These are phyloP conservation scores for Saccharomyces hybrid DNA, from an alignment of 1,139 yeast species.

Conservation along the genomic window DNA sequence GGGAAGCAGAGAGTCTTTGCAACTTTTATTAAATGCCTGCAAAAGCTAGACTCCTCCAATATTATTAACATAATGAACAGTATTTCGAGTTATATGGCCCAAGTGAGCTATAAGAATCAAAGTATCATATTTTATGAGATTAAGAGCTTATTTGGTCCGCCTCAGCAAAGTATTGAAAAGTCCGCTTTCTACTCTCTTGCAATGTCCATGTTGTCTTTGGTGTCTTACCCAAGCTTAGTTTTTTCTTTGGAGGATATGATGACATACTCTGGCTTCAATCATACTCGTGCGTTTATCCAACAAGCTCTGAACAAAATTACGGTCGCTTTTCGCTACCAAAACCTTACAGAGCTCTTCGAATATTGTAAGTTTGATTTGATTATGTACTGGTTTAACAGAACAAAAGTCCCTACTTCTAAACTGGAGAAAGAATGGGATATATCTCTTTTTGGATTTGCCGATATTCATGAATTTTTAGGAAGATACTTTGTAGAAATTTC, in stretches of 20 bases:
- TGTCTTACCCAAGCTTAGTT: conserved; percentile 14
- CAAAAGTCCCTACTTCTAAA: background rate
- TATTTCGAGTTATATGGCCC: conserved; percentile 18
- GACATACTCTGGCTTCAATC: conserved; percentile 28
- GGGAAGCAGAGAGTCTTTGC: conserved; percentile 27
- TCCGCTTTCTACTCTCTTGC: conserved; percentile 16
- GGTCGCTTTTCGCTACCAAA: conserved; percentile 7
- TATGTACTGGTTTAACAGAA: conserved; percentile 13
- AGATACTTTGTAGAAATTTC: conserved; percentile 13
- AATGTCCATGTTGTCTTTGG: conserved; percentile 12
- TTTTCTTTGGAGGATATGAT: conserved; percentile 14
- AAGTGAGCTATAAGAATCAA: conserved; percentile 25
- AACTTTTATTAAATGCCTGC: conserved; percentile 15
- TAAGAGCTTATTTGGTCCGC: conserved; percentile 11
- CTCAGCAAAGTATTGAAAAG: conserved; percentile 19
- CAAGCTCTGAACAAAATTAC: conserved; percentile 8
- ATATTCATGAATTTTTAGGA: conserved; percentile 13
- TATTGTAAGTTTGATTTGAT: conserved; percentile 20
- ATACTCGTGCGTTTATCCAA: conserved; percentile 33
- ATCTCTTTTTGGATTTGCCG: conserved; percentile 21
- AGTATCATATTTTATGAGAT: conserved; percentile 24
- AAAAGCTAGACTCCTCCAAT: conserved; percentile 10
- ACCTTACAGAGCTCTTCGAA: conserved; percentile 16
- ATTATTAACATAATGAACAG: conserved; percentile 7
- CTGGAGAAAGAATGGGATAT: conserved; percentile 20